These are phyloP conservation scores for Rubroboletus pulcherrimus DNA, from an alignment of 768 basidiomycete genomes.

Conservation along the genomic window DNA sequence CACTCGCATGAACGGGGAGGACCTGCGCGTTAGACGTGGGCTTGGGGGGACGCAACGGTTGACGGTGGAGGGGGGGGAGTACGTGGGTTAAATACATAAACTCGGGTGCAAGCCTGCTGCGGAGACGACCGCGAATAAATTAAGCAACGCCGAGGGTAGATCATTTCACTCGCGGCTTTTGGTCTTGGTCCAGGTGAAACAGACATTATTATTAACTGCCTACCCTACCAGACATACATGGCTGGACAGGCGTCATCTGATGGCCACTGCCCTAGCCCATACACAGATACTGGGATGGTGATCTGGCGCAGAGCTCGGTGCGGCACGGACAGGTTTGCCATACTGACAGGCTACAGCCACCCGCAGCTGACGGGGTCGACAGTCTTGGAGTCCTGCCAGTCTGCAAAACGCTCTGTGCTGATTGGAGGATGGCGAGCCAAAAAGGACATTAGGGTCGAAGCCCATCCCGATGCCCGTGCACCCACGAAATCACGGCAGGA, in stretches of 20 bases:
- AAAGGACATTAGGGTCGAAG: too few relatives aligned
- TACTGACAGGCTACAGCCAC: neutral
- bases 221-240: too few relatives aligned
- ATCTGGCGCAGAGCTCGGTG: neutral
- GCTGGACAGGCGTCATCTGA: neutral
- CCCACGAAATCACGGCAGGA: neutral
- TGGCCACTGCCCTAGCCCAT: neutral
- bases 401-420: too few relatives aligned
- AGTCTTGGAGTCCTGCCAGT: neutral
- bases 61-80: neutral
- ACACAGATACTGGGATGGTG: neutral
- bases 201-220: too few relatives aligned
- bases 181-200: too few relatives aligned
- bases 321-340: too few relatives aligned
- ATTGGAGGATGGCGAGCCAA: too few relatives aligned
- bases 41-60: neutral
- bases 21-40: neutral
- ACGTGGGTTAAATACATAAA: neutral
- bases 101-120: conserved; percentile 5
- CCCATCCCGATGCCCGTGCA: too few relatives aligned
- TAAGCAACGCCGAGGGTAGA: conserved; percentile 6
- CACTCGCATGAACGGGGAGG: neutral
- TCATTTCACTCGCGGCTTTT: neutral
- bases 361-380: neutral
- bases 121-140: conserved; percentile 6